Base-by-base conservation (phyloP, 2,329 filamentous ascomycete species). In the Didymella pomorum region DNA sequence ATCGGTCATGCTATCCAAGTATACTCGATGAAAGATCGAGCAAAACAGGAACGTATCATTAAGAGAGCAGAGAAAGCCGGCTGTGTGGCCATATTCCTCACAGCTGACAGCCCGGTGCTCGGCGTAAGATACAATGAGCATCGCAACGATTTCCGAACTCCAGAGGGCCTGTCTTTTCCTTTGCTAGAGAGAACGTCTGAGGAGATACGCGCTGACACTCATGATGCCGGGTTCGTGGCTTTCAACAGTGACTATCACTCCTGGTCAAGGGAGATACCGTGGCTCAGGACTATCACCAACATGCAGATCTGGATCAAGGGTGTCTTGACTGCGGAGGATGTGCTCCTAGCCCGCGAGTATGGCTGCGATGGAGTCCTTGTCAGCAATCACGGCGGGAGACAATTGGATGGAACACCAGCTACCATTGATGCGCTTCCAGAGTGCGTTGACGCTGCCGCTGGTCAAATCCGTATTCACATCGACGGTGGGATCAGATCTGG, bases 301-400 rank as follows among this genome's bases (percentile, higher is more conserved):
- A 48, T 54, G 51, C 43, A 54, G 51, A 35, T 54, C 3, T 54
- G 44, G 51, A 48, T 54, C 16, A 54, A 54, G 26, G 51, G 51
- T 11, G 35, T 54, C 4, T 26, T 54, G 51, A 54, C 51, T 7
- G 51, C 51, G 20, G 51, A 54, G 16, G 51, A 48, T 33, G 51
- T 54, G 18, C 35, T 54, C 7, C 35, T 54, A 20, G 51, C 43
- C 8, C 44, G 51, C 23, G 51, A 54, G 16, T 54, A 47, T 25
- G 43, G 51, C 9, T 54, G 51, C 28, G 51, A 54, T 42, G 51
- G 51, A 14, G 35, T 54, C 10, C 21, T 47, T 12, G 51, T 54
- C 20, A 54, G 51, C 39, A 47, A 47, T 20, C 44, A 54, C 16
- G 44, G 51, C 4, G 51, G 51, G 5, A 39, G 43, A 26, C 51